Conservation (phyloP, 306 rosid species). For the Vigna hirtella region DNA sequence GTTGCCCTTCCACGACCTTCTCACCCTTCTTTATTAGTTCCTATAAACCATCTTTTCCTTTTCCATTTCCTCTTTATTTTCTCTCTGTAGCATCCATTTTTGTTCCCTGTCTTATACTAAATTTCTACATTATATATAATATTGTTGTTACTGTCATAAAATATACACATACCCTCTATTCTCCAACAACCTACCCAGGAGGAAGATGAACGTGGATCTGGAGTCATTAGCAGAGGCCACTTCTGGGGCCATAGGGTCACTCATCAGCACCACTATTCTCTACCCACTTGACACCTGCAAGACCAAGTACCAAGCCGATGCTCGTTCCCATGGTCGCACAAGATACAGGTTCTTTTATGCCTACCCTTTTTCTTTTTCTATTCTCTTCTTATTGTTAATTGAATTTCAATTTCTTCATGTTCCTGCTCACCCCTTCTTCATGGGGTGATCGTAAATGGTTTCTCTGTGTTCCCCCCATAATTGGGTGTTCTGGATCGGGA, state of each 20-base stretch:
- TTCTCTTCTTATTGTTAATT: not conserved
- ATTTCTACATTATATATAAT: not conserved
- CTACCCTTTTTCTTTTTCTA: not conserved
- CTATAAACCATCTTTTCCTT: not conserved
- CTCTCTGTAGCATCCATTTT: not conserved
- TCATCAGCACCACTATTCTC: conserved; percentile 86
- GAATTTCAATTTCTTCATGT: conserved; percentile 4
- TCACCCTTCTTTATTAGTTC: too few species aligned
- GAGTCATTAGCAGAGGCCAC: conserved; percentile 97
- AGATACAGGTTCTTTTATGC: conserved; percentile 68
- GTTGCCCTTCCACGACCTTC: not conserved
- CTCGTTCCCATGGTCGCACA: conserved; percentile 66
- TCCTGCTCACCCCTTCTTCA: not conserved
- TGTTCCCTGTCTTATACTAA: not conserved
- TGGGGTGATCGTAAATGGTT: not conserved
- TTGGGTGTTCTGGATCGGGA: not conserved
- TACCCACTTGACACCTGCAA: conserved; percentile 98
- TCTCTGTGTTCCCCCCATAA: not conserved
- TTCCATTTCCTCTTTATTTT: conserved; percentile 26
- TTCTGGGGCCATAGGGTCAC: conserved; percentile 96
- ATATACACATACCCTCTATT: too few species aligned
- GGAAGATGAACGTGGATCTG: conserved; percentile 76
- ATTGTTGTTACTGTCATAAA: not conserved
- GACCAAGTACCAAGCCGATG: conserved; percentile 95
- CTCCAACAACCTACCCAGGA: conserved; percentile 19